These are phyloP conservation scores for Apiospora kogelbergensis DNA, from an alignment of 2,329 filamentous ascomycete genomes.

Conservation along the genomic window DNA sequence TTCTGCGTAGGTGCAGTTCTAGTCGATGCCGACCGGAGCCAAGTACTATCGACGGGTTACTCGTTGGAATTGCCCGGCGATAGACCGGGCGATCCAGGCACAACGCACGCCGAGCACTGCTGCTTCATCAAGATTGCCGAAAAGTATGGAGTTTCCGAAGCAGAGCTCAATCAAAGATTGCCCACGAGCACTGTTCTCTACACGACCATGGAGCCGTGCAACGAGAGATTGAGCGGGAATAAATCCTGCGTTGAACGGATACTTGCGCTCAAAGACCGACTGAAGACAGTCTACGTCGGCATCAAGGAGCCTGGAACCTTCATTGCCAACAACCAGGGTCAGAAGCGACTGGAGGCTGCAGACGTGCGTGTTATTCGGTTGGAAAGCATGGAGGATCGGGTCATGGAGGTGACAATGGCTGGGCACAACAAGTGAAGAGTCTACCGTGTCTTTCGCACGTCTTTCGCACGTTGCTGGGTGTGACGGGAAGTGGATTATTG, in stretches of 20 bases:
- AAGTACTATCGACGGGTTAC: slow-evolving; percentile 42
- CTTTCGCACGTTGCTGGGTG: no score
- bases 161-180: slow-evolving; percentile 35
- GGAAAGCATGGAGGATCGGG: not conserved
- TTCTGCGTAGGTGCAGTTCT: slow-evolving; percentile 44
- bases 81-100: slow-evolving; percentile 36
- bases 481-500: no score
- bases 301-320: not conserved
- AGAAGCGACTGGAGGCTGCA: not conserved
- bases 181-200: slow-evolving; percentile 40
- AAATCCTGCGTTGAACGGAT: slow-evolving; percentile 37
- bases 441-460: no score
- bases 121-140: slow-evolving; percentile 46
- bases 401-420: not conserved
- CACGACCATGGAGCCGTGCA: slow-evolving; percentile 48
- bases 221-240: slow-evolving; percentile 39
- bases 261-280: slow-evolving; percentile 24
- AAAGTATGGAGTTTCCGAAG: slow-evolving; percentile 33
- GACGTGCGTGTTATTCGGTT: not conserved
- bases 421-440: not conserved
- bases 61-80: slow-evolving; percentile 39
- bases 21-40: slow-evolving; percentile 34
- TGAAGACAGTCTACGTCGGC: not conserved
- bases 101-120: slow-evolving; percentile 42
- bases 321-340: not conserved